Base-by-base conservation (phyloP, 2,329 filamentous ascomycete genomes). In the Apiospora sp. region DNA sequence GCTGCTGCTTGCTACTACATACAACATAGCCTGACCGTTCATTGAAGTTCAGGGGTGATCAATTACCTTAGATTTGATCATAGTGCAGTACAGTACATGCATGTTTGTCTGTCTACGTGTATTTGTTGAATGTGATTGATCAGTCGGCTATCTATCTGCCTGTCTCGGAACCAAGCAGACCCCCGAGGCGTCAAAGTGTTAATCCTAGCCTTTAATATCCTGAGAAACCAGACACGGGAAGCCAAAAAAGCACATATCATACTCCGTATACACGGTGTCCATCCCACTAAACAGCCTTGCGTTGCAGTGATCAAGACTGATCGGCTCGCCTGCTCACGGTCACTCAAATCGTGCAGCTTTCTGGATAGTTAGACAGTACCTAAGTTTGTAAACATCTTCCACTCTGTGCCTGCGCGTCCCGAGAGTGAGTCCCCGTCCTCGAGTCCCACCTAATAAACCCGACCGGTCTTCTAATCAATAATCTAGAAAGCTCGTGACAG, bases 401-500 rank as follows among this genome's bases (percentile, higher is more conserved):
- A 13, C 58, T 64, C 19, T 34, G 13, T 64, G 58, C n/a, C 46
- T 22, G 46, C 41, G 30, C 58, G 30, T 64, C 22, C 34, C 19
- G 54, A 61, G 16, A 61, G 54, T 37, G 54, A 61, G 54, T 34
- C 54, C 54, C 54, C 16, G 30, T 58, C 16, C 16, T 37, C 54
- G 34, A 64, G 58, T 41, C 30, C 58, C 58, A 64, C 58, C 58
- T 64, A 64, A 64, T 64, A 64, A 64, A 41, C 58, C 58, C 16
- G 34, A 61, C 58, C 58, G 19, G 34, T 41, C 34, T 64, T 24
- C 58, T 64, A 64, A 64, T 64, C 58, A 64, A 64, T 64, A 64
- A 64, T 41, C 34, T 34, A 64, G 58, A 41, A 64, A 64, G 58
- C 58, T 64, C 58, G 58, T 64, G 58, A 64, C 58, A 64, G 58